Base-by-base conservation (phyloP, 441 rosid genomes). In the Manihot esculenta region DNA sequence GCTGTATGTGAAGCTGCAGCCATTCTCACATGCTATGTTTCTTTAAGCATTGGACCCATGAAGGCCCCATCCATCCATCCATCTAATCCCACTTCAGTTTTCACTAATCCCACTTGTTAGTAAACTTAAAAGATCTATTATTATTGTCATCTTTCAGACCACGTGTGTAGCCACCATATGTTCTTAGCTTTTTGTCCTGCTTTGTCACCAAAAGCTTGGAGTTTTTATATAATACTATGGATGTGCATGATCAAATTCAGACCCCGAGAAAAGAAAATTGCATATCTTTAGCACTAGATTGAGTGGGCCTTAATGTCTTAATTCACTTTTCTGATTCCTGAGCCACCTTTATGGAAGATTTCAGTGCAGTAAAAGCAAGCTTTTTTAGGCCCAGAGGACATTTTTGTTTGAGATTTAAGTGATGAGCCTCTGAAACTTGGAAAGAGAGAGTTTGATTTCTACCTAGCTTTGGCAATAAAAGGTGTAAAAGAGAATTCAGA, bases 281-380 rank as follows among this genome's bases (percentile, higher is more conserved):
- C 33, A 44, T 42, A 63, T 63, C 67, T 44, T 20, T 44, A 1
- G 35, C 20, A 24, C 67, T 45, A 23, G 21, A 63, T 44, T 45
- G 33, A 45, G 54, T 9, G 21, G 67, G 60, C 60, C 67, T 18
- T 18, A 2, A 50, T 50, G 8, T 35, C 44, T 49, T 27, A 49
- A 30, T 27, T 65, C 23, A 12, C 26, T 65, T 50, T 8, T 49
- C 24, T 49, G 41, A 50, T 65, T 50, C 21, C 58, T n/a, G 17
- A 27, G 9, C 64, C 56, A 49, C 20, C 10, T 27, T 65, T 65
- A 50, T 30, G 59, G 58, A 66, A 18, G 10, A 30, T 50, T 51
- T 48, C 69, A 65, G 57, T 65, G 47, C 27, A 47, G 55, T 47
- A 23, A 64, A 64, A 47, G 21, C 24, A 24, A 38, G 9, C 18